Evolutionary conservation across 495 filamentous ascomycete genomes (phyloP).

Genomic region (Pseudomonodictys pantanalensis): DNA sequence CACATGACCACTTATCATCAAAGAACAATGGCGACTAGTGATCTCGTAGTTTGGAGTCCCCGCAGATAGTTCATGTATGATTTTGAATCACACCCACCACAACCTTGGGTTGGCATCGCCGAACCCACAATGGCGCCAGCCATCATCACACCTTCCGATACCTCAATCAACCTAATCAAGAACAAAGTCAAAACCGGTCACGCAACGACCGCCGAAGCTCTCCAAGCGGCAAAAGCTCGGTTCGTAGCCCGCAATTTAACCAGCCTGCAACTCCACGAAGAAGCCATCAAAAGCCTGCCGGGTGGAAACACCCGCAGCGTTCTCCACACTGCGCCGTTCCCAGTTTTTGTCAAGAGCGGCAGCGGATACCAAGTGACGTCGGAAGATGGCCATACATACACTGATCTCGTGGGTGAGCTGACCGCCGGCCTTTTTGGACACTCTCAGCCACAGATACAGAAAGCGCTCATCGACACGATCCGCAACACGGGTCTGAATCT

Average conservation of each 20-base stretch:
- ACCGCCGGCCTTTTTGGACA: constrained; percentile 57
- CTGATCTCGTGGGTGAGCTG: constrained; percentile 53
- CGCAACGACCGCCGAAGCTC: constrained; percentile 1
- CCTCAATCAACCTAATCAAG: constrained; percentile 4
- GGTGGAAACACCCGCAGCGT: constrained; percentile 62
- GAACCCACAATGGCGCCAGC: not conserved
- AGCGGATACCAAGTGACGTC: constrained; percentile 40
- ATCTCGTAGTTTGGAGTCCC: too few species aligned
- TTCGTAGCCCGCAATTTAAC: constrained; percentile 9
- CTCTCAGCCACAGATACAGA: constrained; percentile 46
- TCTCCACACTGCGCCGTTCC: constrained; percentile 57
- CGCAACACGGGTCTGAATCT: constrained; percentile 43
- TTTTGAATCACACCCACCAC: too few species aligned
- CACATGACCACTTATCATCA: too few species aligned
- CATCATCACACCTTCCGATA: not conserved
- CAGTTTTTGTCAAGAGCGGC: constrained; percentile 46
- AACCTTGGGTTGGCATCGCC: too few species aligned
- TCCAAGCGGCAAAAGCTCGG: constrained; percentile 11
- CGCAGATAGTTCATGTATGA: too few species aligned
- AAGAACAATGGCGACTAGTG: too few species aligned
- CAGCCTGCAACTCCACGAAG: constrained; percentile 22
- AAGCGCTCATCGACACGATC: constrained; percentile 41
- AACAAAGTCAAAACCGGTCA: not conserved
- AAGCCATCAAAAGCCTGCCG: constrained; percentile 44
- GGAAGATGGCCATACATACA: constrained; percentile 44